A percentile compares a stretch with the other conserved stretches of the same genome.
phyloP scores from a whole-genome alignment of 2,329 filamentous ascomycete species.

The Chaetomium sp. region DNA sequence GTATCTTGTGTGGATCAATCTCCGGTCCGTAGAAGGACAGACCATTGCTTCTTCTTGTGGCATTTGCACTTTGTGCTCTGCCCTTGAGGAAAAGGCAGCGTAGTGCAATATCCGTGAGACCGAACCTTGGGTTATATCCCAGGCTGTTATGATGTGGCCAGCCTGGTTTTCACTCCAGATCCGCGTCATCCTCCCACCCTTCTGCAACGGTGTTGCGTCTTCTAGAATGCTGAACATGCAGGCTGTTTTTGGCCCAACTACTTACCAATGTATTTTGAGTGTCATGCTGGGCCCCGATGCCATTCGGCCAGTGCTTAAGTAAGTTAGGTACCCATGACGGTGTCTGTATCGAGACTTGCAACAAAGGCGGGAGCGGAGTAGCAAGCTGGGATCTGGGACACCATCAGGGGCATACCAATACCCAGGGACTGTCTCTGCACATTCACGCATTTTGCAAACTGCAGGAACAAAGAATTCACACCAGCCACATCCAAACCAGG shows the following conservation, averaged over 20 bases:
- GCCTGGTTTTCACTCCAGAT: slow-evolving; percentile 15
- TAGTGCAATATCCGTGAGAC: slow-evolving; percentile 14
- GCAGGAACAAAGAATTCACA: neutral
- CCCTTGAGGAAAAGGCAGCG: neutral
- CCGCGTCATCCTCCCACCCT: slow-evolving; percentile 11
- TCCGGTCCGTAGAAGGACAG: neutral
- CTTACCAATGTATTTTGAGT: no score
- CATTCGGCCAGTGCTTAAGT: no score
- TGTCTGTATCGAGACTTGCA: no score
- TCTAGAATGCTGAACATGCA: neutral
- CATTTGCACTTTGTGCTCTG: neutral
- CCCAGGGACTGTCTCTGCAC: no score
- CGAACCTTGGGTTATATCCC: slow-evolving; percentile 19
- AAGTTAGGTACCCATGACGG: no score
- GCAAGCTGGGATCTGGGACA: neutral
- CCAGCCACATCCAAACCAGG: neutral
- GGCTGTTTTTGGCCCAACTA: neutral
- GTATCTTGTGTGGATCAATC: neutral
- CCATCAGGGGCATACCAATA: neutral
- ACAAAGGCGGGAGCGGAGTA: neutral
- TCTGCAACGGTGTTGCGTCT: neutral
- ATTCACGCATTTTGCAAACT: neutral
- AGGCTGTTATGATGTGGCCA: slow-evolving; percentile 14
- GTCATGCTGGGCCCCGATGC: no score
- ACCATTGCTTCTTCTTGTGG: slow-evolving; percentile 1